Evolutionary conservation across 23 red algal genomes (phyloP).

Genomic region (Gracilaria gracilis): DNA sequence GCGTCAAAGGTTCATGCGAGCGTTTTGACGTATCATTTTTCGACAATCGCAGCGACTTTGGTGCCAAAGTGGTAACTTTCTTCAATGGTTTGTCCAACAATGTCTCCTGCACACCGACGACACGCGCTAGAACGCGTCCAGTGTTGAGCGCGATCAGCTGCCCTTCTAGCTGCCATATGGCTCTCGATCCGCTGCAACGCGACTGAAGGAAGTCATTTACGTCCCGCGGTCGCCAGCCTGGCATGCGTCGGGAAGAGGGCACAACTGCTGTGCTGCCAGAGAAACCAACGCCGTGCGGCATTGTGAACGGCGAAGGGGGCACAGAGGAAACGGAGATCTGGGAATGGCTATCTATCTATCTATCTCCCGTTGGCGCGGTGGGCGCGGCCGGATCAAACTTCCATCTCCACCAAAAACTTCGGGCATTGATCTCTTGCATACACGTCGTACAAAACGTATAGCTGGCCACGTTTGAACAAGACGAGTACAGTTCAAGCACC

Average conservation of each 20-base stretch:
- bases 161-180: slow-evolving; percentile 53
- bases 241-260: slow-evolving; percentile 10
- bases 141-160: slow-evolving; percentile 51
- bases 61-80: not conserved
- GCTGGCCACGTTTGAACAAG: too few relatives aligned
- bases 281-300: not conserved
- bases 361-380: too few relatives aligned
- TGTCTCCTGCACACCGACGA: slow-evolving; percentile 57
- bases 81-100: slow-evolving; percentile 16
- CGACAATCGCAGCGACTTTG: not conserved
- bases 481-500: too few relatives aligned
- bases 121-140: slow-evolving; percentile 47
- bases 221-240: slow-evolving; percentile 49
- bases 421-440: too few relatives aligned
- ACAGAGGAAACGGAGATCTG: not conserved
- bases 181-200: slow-evolving; percentile 33
- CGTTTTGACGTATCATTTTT: not conserved
- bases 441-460: too few relatives aligned
- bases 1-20: slow-evolving; percentile 35
- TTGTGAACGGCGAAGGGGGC: not conserved
- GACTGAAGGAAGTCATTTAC: slow-evolving; percentile 35
- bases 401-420: too few relatives aligned
- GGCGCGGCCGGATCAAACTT: too few relatives aligned
- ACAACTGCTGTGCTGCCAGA: not conserved
- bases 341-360: too few relatives aligned